Percentiles rank a stretch among this genome's conserved stretches.
These are phyloP conservation scores for Grosmannia penicillata DNA, from an alignment of 2,329 filamentous ascomycete species.

Conservation along the genomic window DNA sequence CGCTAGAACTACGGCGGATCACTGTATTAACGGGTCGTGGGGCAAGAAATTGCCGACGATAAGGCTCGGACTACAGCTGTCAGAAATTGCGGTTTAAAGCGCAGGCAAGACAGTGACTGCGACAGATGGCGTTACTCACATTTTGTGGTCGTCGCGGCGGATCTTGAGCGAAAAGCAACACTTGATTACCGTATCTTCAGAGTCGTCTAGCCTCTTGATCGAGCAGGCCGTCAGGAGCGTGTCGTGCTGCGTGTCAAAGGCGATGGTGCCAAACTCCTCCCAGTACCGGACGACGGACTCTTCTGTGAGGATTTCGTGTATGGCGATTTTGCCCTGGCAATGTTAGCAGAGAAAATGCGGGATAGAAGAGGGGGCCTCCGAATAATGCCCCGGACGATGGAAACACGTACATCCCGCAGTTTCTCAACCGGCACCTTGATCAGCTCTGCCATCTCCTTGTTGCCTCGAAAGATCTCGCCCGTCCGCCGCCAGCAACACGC, in stretches of 20 bases:
- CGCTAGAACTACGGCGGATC: too few species aligned
- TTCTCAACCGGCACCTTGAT: constrained; percentile 86
- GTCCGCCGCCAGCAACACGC: constrained; percentile 95
- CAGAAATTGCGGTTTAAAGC: constrained; percentile 14
- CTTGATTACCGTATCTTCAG: constrained; percentile 59
- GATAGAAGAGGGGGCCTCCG: too few species aligned
- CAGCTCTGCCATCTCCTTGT: constrained; percentile 96
- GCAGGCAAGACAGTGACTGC: too few species aligned
- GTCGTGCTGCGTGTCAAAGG: constrained; percentile 87
- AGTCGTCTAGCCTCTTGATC: constrained; percentile 65
- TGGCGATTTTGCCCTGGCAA: constrained; percentile 79
- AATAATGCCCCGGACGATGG: too few species aligned
- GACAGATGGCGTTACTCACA: too few species aligned
- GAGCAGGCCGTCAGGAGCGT: constrained; percentile 89
- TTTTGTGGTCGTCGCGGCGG: constrained; percentile 83
- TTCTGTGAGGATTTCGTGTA: constrained; percentile 92
- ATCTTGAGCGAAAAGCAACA: constrained; percentile 99
- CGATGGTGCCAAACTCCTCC: constrained; percentile 98
- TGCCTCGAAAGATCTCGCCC: constrained; percentile 91
- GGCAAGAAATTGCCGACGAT: constrained; percentile 97
- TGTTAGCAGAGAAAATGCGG: too few species aligned
- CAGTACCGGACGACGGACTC: constrained; percentile 93
- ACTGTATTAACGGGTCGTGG: constrained; percentile 41
- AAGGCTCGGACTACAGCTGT: constrained; percentile 65
- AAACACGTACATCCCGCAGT: too few species aligned